Evolutionary conservation across 2,329 filamentous ascomycete species (phyloP).

Genomic region (Nannizziopsis arthrosporioides): DNA sequence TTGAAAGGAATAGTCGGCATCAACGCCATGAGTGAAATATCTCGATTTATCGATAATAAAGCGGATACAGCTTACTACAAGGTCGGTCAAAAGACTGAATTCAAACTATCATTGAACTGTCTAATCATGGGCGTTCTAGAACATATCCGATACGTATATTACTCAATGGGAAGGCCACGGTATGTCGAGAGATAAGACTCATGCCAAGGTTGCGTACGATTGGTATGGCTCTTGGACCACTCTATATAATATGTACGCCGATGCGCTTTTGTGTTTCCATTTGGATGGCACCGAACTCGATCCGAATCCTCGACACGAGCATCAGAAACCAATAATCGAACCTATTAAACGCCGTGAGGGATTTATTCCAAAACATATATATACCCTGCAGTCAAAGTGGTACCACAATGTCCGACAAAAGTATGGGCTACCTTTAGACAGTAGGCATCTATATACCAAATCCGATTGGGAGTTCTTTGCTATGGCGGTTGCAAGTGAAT

Average conservation of each 20-base stretch:
- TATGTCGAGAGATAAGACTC: constrained; percentile 56
- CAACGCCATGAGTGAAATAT: constrained; percentile 62
- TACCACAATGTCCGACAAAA: constrained; percentile 67
- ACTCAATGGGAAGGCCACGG: constrained; percentile 59
- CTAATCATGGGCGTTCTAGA: constrained; percentile 20
- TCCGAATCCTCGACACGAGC: constrained; percentile 3
- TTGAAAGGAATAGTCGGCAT: constrained; percentile 77
- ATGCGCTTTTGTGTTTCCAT: constrained; percentile 72
- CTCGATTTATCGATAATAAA: constrained; percentile 48
- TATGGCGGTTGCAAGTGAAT: constrained; percentile 60
- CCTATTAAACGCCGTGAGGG: constrained; percentile 20
- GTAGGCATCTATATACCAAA: constrained; percentile 72
- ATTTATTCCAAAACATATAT: constrained; percentile 65
- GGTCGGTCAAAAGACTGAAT: constrained; percentile 21
- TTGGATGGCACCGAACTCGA: constrained; percentile 35
- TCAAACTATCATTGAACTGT: constrained; percentile 5
- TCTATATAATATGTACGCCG: constrained; percentile 74
- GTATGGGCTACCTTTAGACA: constrained; percentile 74
- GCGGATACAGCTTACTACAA: constrained; percentile 49
- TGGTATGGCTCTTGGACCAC: constrained; percentile 73
- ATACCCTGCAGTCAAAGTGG: constrained; percentile 69
- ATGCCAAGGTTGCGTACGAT: constrained; percentile 69
- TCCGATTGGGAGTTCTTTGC: constrained; percentile 88
- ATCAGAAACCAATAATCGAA: constrained; percentile 1
- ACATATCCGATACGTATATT: constrained; percentile 56